Percentiles rank a stretch among this genome's conserved stretches.
Conservation (phyloP, 139 green algal genomes). For the Choricystis sp. region DNA sequence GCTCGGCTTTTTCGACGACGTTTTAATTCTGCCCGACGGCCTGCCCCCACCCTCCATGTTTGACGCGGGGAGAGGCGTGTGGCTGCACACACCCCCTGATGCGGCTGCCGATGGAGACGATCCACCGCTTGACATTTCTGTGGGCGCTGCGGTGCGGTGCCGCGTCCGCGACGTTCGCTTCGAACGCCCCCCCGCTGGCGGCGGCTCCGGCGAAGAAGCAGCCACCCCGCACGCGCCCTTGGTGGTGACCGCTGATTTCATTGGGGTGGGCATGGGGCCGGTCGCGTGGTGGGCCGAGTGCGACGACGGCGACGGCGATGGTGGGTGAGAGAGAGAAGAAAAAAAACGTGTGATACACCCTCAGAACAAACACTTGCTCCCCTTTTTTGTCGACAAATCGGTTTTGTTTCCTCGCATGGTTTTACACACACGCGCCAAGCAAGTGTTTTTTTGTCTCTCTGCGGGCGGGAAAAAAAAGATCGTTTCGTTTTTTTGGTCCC, state of each 20-base stretch:
- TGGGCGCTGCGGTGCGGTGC: not conserved
- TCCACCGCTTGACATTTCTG: not conserved
- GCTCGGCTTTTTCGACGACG: constrained; percentile 84
- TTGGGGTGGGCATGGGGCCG: not conserved
- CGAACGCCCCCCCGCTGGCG: not conserved
- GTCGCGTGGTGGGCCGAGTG: not conserved
- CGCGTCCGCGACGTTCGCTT: not conserved
- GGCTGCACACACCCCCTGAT: not conserved
- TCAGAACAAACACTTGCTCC: not conserved
- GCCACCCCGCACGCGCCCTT: not conserved
- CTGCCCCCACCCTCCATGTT: constrained; percentile 48
- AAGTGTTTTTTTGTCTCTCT: not conserved
- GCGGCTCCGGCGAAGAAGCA: not conserved
- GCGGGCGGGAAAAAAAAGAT: too few species aligned
- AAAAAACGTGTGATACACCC: not conserved
- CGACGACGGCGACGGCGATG: not conserved
- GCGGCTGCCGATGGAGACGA: not conserved
- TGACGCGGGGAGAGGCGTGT: constrained; percentile 7
- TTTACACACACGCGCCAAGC: not conserved
- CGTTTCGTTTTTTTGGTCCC: too few species aligned
- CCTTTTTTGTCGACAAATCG: too few species aligned
- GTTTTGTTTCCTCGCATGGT: too few species aligned
- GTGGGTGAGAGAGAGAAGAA: not conserved
- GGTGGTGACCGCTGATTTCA: not conserved
- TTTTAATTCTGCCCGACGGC: constrained; percentile 56